Base-by-base conservation (phyloP, 495 filamentous ascomycete genomes). In the Penicillium cinerascens region DNA sequence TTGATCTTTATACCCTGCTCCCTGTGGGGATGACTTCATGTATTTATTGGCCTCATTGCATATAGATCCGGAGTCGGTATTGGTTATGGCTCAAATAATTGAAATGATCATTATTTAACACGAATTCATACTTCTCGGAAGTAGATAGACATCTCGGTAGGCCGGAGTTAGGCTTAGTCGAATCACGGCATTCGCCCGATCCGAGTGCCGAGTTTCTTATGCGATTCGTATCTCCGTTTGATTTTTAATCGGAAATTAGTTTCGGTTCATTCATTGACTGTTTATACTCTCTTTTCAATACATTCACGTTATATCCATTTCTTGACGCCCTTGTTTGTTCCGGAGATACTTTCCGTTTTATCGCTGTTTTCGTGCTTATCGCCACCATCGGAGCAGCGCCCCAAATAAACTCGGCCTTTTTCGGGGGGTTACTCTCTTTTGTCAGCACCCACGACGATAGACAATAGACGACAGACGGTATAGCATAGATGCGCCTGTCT, bases 301-400 rank as follows among this genome's bases (percentile, higher is more conserved):
- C 2, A 39, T 47, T 18, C 33, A 15, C 18, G 18, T 39, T 39
- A 17, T 18, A 18, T 22, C 7, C 21, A 1, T 33, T 33, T 3
- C 3, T 18, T 40, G 20, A 42, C 39, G n/a, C 29, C 27, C 11
- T 47, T 38, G 20, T 11, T 23, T 7, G 13, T 37, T 21, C n/a
- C 42, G 46, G 50, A 43, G 21, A 54, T 23, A 16, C 37, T 11
- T 17, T 47, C 43, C 56, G n/a, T 41, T 20, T 51, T 47, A 51
- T 58, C 56, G 47, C 36, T 46, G 33, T 44, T 58, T 47, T 51
- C 18, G 18, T 46, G 25, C 47, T 56, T 59, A 59, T 59, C 56
- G 56, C 56, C 56, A 59, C 56, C 47, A 23, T 56, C 49, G 44
- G 52, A 48, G 8, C 37, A 16, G 2, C 8, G 2, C 15, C 45